Percentiles rank a stretch among this genome's conserved stretches.
These are phyloP conservation scores for Paecilomyces fulvus DNA, from an alignment of 2,329 filamentous ascomycete species.

Conservation along the genomic window DNA sequence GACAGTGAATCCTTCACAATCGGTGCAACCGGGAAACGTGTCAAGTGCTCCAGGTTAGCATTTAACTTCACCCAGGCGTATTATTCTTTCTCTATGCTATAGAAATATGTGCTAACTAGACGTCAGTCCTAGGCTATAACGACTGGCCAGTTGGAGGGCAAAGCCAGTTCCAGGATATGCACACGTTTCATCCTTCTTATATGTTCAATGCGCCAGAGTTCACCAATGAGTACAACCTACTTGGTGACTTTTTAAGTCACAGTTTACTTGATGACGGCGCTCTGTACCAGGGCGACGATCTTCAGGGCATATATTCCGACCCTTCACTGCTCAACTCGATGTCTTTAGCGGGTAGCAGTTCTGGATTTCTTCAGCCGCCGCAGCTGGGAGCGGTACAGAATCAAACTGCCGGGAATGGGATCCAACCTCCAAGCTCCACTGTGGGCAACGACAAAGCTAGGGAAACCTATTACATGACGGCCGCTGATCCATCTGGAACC, in stretches of 20 bases:
- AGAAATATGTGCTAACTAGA: background rate
- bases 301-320: constrained; percentile 53
- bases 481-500: constrained; percentile 84
- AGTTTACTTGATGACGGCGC: constrained; percentile 79
- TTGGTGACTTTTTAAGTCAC: constrained; percentile 93
- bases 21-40: constrained; percentile 57
- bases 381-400: constrained; percentile 26
- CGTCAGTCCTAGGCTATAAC: constrained; percentile 68
- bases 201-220: constrained; percentile 94
- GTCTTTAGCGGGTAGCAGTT: constrained; percentile 22
- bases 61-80: constrained; percentile 7
- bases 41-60: constrained; percentile 57
- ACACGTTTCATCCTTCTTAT: constrained; percentile 85
- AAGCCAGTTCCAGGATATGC: constrained; percentile 88
- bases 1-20: constrained; percentile 43
- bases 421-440: constrained; percentile 53
- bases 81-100: background rate
- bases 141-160: constrained; percentile 66
- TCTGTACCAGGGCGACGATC: constrained; percentile 58
- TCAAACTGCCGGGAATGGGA: constrained; percentile 39
- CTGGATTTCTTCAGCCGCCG: constrained; percentile 25
- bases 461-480: constrained; percentile 90
- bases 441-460: constrained; percentile 59
- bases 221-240: constrained; percentile 89
- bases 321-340: constrained; percentile 44